Percentiles rank a stretch among this genome's conserved stretches.
Evolutionary conservation across 1,284 basidiomycete genomes (phyloP).

Genomic region (Heliocybe sulcata): DNA sequence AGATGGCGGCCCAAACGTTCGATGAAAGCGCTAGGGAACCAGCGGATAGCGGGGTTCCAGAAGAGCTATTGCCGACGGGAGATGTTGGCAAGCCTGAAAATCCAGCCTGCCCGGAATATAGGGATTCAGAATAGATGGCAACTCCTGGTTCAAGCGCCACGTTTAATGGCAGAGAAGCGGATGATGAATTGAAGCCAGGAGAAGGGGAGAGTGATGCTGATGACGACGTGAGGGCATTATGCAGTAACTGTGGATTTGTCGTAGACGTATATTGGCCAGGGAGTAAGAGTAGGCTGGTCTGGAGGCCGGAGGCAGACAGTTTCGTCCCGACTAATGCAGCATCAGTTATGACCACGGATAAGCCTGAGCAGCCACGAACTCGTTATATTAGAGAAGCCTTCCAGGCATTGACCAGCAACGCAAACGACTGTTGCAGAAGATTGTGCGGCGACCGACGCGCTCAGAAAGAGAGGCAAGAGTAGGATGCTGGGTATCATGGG

Average conservation of each 20-base stretch:
- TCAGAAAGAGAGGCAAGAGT: slow-evolving; percentile 30
- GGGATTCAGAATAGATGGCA: slow-evolving; percentile 45
- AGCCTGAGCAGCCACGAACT: slow-evolving; percentile 33
- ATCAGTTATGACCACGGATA: slow-evolving; percentile 10
- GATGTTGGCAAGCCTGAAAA: slow-evolving; percentile 50
- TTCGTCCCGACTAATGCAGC: slow-evolving; percentile 50
- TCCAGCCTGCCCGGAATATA: slow-evolving; percentile 55
- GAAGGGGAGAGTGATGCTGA: slow-evolving; percentile 50
- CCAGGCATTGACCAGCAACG: slow-evolving; percentile 76
- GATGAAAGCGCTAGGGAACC: slow-evolving; percentile 54
- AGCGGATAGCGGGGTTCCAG: slow-evolving; percentile 43
- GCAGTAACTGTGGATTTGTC: slow-evolving; percentile 64
- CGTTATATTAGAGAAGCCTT: slow-evolving; percentile 65
- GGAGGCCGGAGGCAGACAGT: slow-evolving; percentile 44
- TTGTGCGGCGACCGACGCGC: slow-evolving; percentile 44
- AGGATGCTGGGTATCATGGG: slow-evolving; percentile 36
- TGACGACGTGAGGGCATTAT: slow-evolving; percentile 55
- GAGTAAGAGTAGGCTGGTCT: slow-evolving; percentile 52
- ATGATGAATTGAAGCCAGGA: slow-evolving; percentile 47
- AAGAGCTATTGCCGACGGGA: slow-evolving; percentile 39
- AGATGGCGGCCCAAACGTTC: slow-evolving; percentile 64
- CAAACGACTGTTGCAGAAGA: slow-evolving; percentile 57
- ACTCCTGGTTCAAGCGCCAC: slow-evolving; percentile 60
- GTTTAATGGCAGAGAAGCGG: slow-evolving; percentile 53
- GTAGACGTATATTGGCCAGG: slow-evolving; percentile 68